phyloP scores from a whole-genome alignment of 2,329 filamentous ascomycete genomes.

The Sporothrix euskadiensis region DNA sequence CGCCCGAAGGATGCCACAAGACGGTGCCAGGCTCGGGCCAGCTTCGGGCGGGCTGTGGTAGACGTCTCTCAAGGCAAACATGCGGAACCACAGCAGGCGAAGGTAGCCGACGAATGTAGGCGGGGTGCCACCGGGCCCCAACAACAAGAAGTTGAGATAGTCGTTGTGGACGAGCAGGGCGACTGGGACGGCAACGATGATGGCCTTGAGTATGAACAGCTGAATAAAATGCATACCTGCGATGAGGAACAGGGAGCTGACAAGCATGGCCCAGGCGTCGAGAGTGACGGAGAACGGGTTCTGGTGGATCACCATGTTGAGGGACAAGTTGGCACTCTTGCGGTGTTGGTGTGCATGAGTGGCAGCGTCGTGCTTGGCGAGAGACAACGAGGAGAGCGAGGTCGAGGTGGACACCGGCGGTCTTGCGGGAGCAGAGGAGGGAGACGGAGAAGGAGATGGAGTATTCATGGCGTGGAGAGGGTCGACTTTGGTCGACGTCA shows the following conservation, averaged over 20 bases:
- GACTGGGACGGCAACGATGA: conserved; percentile 53
- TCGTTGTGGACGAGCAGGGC: conserved; percentile 63
- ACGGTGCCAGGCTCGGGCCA: conserved; percentile 53
- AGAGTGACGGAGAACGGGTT: conserved; percentile 56
- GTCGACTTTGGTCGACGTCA: conserved; percentile 25
- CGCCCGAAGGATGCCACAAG: conserved; percentile 57
- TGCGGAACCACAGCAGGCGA: conserved; percentile 70
- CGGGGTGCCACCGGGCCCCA: conserved; percentile 80
- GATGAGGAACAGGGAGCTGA: conserved; percentile 49
- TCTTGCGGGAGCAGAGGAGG: conserved; percentile 20
- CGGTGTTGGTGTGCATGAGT: neutral
- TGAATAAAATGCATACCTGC: conserved; percentile 55
- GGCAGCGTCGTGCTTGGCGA: neutral
- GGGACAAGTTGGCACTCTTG: conserved; percentile 34
- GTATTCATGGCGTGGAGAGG: conserved; percentile 7
- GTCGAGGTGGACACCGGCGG: neutral
- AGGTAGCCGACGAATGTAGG: conserved; percentile 72
- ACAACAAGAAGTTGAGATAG: conserved; percentile 71
- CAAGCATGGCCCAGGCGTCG: conserved; percentile 51
- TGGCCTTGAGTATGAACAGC: conserved; percentile 49
- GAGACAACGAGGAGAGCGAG: neutral
- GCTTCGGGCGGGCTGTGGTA: conserved; percentile 56
- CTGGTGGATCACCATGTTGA: conserved; percentile 51
- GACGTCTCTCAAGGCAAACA: conserved; percentile 72
- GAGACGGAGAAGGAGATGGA: neutral